Base-by-base conservation (phyloP, 108 stramenopile species). In the Craspedostauros australis region DNA sequence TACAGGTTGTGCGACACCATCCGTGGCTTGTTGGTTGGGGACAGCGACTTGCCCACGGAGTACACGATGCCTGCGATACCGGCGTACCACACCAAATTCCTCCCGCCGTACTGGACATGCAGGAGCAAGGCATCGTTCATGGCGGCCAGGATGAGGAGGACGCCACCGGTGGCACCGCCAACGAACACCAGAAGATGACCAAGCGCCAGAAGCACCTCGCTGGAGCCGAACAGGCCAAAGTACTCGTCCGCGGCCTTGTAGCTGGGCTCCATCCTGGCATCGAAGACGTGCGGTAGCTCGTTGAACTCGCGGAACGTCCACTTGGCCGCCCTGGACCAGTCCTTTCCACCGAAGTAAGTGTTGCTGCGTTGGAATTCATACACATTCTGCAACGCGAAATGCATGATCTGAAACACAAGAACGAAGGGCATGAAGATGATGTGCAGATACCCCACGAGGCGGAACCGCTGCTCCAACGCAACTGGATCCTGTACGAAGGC, bases 251-350 rank as follows among this genome's bases (percentile, higher is more conserved):
- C 90, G 26, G 84, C 77, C 52, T 79, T 54, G 70, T 96, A 95
- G 3, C 80, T 84, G 22, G 93, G 86, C 39, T 65, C 80, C 38
- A 90, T 49, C 29, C 93, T 72, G 39, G 76, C 63, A 41, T 93
- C 92, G 70, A 96, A 98, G 5, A 74, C 25, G 58, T 96, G 95
- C 25, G 87, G 89, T 20, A 96, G 53, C 68, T 98, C 97, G 66
- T 98, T 98, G 60, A 91, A 96, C 68, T 98, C 95, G 22, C 97
- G 72, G 67, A 98, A 96, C 11, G 57, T 90, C 95, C 95, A 96
- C 44, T 54, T 59, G 12, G 97, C 86, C 23, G 83, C 57, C 0
- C 60, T 43, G 21, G 84, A 89, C 97, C 97, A 98, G 46, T 94
- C 82, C 30, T 87, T 67, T 15, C 94, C 91, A 1, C 97, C 97